Evolutionary conservation across 1,284 basidiomycete genomes (phyloP), one percentile per base, ranked within the genome.

Genomic region (Filobasidium uniguttulatum): DNA sequence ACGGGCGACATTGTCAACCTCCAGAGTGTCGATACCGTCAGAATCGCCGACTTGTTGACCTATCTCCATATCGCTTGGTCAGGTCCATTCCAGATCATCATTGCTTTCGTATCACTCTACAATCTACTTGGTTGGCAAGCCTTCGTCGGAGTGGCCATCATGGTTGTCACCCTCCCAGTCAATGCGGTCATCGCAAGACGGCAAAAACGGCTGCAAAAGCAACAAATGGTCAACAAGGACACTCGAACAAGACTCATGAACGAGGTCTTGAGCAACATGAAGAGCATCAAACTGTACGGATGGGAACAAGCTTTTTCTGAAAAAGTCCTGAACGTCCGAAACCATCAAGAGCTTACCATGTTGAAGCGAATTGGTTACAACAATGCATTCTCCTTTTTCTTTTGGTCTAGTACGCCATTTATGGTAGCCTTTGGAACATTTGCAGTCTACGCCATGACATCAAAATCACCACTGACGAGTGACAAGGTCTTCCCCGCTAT

Each of bases 401-500:
- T 63, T 48, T 61, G 61, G 60, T 65, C 61, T 35, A 69, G 65
- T 52, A 69, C 71, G 3, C 67, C 70, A 0, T 72, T 70, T 59
- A 72, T 90, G 7, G 88, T 94, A 28, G 86, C 86, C 0, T 89
- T 93, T 68, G 80, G 82, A 49, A 65, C 88, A 0, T 89, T 96
- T 60, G 80, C 85, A 9, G 77, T 82, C 0, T 90, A 87, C 35
- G 82, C 86, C 0, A 63, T 75, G 19, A 79, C 80, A 0, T 81
- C 80, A 2, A 69, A 77, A 2, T 74, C 65, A 40, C 86, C 89
- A 1, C 70, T 97, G 4, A 96, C 91, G 0, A 79, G 85, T 1
- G 88, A 94, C 60, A 73, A 90, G 55, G 89, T 96, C 59, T 97
- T 97, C 76, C 91, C 91, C 3, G 82, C 88, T 0, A 88, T 97